Evolutionary conservation across 208 protist genomes (phyloP).

Genomic region (Endotrypanum monterogeii): DNA sequence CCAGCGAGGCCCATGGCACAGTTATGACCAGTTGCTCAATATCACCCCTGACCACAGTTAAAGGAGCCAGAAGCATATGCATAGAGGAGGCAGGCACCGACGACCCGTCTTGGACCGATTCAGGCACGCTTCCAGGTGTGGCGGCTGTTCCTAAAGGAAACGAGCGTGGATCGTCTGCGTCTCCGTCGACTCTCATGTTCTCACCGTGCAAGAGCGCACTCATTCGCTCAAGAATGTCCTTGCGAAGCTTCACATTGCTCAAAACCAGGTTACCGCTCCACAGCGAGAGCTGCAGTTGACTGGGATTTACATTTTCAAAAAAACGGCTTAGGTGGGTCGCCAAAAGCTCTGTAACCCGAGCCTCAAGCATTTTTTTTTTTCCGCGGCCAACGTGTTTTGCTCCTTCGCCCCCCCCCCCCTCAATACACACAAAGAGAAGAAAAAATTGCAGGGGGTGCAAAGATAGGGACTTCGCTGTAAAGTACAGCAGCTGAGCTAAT

Average conservation of each 20-base stretch:
- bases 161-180: not conserved
- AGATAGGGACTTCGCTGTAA: not conserved
- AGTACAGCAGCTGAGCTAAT: not conserved
- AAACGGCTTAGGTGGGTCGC: conserved; percentile 69
- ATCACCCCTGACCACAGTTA: conserved; percentile 75
- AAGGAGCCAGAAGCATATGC: conserved; percentile 64
- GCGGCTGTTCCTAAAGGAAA: not conserved
- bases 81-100: conserved; percentile 16
- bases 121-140: not conserved
- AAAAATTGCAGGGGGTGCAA: no score
- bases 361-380: conserved; percentile 63
- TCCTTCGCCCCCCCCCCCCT: not conserved
- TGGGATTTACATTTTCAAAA: conserved; percentile 73
- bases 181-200: not conserved
- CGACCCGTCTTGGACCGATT: not conserved
- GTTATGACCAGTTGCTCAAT: conserved; percentile 57
- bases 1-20: conserved; percentile 81
- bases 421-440: no score
- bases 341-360: conserved; percentile 66
- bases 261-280: conserved; percentile 82
- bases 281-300: conserved; percentile 75
- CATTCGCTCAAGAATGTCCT: conserved; percentile 65
- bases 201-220: conserved; percentile 32
- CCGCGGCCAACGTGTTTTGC: not conserved
- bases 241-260: conserved; percentile 64